Evolutionary conservation across 768 basidiomycete genomes (phyloP).

Genomic region (Phylloporus sp.): DNA sequence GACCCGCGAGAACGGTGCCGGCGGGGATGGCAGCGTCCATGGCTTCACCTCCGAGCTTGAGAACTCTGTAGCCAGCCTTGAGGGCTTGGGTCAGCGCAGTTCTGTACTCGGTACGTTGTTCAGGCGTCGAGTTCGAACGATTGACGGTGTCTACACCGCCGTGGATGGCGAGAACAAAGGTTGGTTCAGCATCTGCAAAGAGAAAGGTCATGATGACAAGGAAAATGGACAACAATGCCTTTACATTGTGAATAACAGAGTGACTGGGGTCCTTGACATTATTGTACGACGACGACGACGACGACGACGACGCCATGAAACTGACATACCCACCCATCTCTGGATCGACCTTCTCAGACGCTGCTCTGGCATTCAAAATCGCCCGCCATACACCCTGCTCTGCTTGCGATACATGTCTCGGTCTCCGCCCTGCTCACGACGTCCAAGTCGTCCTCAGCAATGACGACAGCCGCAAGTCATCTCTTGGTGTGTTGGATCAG

Average conservation of each 20-base stretch:
- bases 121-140: constrained; percentile 52
- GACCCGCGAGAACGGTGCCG: constrained; percentile 48
- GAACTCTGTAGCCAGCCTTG: constrained; percentile 56
- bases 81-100: constrained; percentile 52
- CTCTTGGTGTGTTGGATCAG: constrained; percentile 53
- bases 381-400: constrained; percentile 77
- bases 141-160: constrained; percentile 77
- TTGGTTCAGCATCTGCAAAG: constrained; percentile 1
- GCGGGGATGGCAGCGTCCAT: constrained; percentile 81
- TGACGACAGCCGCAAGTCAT: constrained; percentile 39
- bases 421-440: constrained; percentile 61
- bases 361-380: constrained; percentile 66
- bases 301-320: constrained; percentile 44
- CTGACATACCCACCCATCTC: constrained; percentile 65
- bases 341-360: constrained; percentile 44
- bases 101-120: constrained; percentile 56
- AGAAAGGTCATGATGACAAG: not conserved
- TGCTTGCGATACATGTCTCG: constrained; percentile 60
- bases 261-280: not conserved
- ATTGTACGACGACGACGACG: not conserved
- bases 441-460: constrained; percentile 58
- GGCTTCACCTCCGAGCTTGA: constrained; percentile 69
- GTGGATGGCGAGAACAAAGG: constrained; percentile 62
- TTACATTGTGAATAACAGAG: not conserved
- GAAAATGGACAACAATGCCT: not conserved